These are phyloP conservation scores for Chrysanthemum lavandulifolium DNA, from an alignment of 129 eudicot genomes.

Conservation along the genomic window DNA sequence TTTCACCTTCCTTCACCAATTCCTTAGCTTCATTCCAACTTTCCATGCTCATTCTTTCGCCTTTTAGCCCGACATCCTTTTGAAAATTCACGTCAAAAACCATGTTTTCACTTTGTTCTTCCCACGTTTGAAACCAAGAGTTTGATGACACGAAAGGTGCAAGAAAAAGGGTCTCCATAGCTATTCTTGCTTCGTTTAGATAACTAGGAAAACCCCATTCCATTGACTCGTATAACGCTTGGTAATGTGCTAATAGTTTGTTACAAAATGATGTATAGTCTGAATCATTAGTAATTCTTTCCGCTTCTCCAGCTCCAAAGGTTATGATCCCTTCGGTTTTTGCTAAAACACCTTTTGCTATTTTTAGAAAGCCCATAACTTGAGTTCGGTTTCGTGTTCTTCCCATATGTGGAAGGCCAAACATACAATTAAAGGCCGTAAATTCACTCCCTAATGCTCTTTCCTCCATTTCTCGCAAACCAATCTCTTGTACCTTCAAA, in stretches of 20 bases:
- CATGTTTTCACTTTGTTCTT: constrained; percentile 17
- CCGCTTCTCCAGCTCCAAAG: constrained; percentile 53
- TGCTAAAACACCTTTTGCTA: constrained; percentile 36
- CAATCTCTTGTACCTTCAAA: constrained; percentile 42
- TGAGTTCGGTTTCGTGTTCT: constrained; percentile 33
- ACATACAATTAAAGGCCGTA: constrained; percentile 53
- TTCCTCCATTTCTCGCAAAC: constrained; percentile 25
- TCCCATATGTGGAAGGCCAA: constrained; percentile 64
- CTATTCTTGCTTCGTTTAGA: constrained; percentile 62
- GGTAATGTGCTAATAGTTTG: constrained; percentile 34
- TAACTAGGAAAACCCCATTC: constrained; percentile 47
- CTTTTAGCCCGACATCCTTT: constrained; percentile 20
- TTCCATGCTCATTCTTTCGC: constrained; percentile 35
- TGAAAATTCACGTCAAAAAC: constrained; percentile 10
- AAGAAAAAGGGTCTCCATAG: constrained; percentile 61
- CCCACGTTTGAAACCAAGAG: constrained; percentile 55
- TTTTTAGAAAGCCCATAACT: constrained; percentile 33
- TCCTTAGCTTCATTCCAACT: constrained; percentile 48
- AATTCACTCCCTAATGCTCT: constrained; percentile 38
- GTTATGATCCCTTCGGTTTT: constrained; percentile 43
- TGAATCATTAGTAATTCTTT: neutral
- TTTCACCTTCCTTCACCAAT: constrained; percentile 53
- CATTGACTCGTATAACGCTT: constrained; percentile 57
- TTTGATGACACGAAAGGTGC: constrained; percentile 46
- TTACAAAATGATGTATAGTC: constrained; percentile 38